Percentiles rank a stretch among this genome's conserved stretches.
Conservation (phyloP, 441 rosid species). For the Erodium moschatum region DNA sequence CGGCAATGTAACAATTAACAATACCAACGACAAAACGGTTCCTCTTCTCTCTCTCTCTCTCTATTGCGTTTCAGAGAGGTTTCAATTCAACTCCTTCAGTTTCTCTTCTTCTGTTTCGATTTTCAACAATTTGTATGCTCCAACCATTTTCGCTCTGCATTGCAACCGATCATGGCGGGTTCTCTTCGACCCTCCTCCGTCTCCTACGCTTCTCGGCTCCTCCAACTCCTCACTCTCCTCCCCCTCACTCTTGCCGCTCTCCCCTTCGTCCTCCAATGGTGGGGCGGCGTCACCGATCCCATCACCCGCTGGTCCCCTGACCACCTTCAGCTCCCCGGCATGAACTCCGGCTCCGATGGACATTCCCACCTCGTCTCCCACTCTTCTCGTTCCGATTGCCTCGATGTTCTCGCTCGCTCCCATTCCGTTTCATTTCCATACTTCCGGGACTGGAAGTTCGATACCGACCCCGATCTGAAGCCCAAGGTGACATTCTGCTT, state of each 20-base stretch:
- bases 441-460: slow-evolving; percentile 54
- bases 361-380: no score
- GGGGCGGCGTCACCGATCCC: slow-evolving; percentile 66
- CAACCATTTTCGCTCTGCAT: slow-evolving; percentile 3
- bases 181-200: slow-evolving; percentile 25
- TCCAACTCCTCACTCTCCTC: slow-evolving; percentile 52
- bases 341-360: slow-evolving; percentile 17
- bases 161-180: slow-evolving; percentile 47
- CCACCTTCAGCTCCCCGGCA: slow-evolving; percentile 52
- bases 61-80: no score
- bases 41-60: neutral
- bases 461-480: slow-evolving; percentile 49
- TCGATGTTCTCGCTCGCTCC: slow-evolving; percentile 46
- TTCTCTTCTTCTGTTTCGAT: neutral
- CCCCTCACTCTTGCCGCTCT: slow-evolving; percentile 64
- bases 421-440: slow-evolving; percentile 57
- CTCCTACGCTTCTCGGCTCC: slow-evolving; percentile 39
- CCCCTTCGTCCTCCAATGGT: slow-evolving; percentile 85
- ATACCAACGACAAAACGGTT: neutral
- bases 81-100: neutral
- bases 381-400: slow-evolving; percentile 30
- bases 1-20: neutral
- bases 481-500: slow-evolving; percentile 45
- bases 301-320: slow-evolving; percentile 53
- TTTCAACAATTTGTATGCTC: neutral